A percentile compares a stretch with the other conserved stretches of the same genome.
Conservation (phyloP, 805 yeast species). For the Pichia nakasei region DNA sequence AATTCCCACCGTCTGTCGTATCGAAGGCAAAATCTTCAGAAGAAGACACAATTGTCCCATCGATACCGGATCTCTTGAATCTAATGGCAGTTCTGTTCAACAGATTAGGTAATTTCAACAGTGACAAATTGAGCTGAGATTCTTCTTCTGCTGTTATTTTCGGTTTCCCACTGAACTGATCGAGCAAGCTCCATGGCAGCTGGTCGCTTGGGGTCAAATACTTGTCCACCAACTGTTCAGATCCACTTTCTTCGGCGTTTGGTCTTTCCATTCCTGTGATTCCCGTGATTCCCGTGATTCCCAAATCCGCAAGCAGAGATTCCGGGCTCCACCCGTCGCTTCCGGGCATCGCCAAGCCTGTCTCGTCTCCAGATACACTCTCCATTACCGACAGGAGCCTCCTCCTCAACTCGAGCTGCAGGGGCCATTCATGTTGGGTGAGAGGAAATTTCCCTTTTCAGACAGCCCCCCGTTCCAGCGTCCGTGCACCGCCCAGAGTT, state of each 20-base stretch:
- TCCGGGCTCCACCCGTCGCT: too few species aligned
- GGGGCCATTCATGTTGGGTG: too few species aligned
- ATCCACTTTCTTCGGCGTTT: too few species aligned
- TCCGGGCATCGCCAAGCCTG: too few species aligned
- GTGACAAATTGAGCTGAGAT: slow-evolving; percentile 25
- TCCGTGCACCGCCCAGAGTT: too few species aligned
- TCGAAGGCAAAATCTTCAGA: slow-evolving; percentile 51
- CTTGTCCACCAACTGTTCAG: slow-evolving; percentile 24
- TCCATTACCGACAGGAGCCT: too few species aligned
- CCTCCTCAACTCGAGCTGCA: too few species aligned
- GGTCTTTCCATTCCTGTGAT: background rate
- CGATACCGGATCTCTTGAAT: slow-evolving; percentile 67
- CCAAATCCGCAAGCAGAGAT: too few species aligned
- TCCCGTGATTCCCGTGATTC: background rate
- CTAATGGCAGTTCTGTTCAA: slow-evolving; percentile 56
- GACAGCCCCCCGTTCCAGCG: too few species aligned
- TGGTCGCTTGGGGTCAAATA: slow-evolving; percentile 56
- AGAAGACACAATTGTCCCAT: slow-evolving; percentile 49
- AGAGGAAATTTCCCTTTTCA: too few species aligned
- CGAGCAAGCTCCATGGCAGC: slow-evolving; percentile 64
- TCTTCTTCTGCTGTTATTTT: slow-evolving; percentile 16
- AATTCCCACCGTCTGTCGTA: slow-evolving; percentile 23
- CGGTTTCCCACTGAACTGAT: slow-evolving; percentile 55
- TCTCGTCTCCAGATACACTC: too few species aligned
- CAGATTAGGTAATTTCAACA: slow-evolving; percentile 51